These are phyloP conservation scores for Annulohypoxylon bovei DNA, from an alignment of 495 filamentous ascomycete genomes.

Conservation along the genomic window DNA sequence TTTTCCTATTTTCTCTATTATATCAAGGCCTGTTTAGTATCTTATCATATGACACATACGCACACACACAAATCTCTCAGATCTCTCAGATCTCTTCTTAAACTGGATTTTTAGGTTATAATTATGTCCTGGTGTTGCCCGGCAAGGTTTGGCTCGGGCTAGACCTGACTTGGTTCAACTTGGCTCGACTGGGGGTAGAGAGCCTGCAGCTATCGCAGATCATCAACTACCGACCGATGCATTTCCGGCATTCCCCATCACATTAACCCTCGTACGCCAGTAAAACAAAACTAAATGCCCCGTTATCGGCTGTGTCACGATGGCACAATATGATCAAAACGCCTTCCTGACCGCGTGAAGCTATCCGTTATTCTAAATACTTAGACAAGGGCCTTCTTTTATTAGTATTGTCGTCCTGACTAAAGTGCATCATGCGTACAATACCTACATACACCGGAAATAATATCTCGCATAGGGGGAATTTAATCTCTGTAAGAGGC, in stretches of 20 bases:
- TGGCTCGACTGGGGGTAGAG: not conserved
- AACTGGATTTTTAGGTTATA: slow-evolving; percentile 12
- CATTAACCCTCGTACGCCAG: slow-evolving; percentile 20
- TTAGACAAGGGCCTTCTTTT: not conserved
- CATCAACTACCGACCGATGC: slow-evolving; percentile 44
- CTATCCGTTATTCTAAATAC: not conserved
- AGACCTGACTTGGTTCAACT: not conserved
- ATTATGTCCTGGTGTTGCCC: slow-evolving; percentile 8
- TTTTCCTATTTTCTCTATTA: slow-evolving; percentile 8
- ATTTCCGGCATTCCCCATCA: slow-evolving; percentile 30
- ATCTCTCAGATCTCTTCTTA: not conserved
- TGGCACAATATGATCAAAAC: slow-evolving; percentile 5
- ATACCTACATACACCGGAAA: too few relatives aligned
- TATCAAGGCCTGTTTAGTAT: not conserved
- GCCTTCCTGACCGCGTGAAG: not conserved
- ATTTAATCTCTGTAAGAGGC: too few relatives aligned
- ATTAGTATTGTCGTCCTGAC: not conserved
- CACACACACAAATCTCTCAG: not conserved
- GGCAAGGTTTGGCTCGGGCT: slow-evolving; percentile 20
- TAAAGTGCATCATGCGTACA: not conserved
- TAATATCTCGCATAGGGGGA: too few relatives aligned
- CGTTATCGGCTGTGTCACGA: slow-evolving; percentile 27
- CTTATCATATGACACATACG: not conserved
- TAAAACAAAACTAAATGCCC: slow-evolving; percentile 4
- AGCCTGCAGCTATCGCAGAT: slow-evolving; percentile 34